Base-by-base conservation (phyloP, 2,329 filamentous ascomycete genomes). In the Neopestalotiopsis clavispora region DNA sequence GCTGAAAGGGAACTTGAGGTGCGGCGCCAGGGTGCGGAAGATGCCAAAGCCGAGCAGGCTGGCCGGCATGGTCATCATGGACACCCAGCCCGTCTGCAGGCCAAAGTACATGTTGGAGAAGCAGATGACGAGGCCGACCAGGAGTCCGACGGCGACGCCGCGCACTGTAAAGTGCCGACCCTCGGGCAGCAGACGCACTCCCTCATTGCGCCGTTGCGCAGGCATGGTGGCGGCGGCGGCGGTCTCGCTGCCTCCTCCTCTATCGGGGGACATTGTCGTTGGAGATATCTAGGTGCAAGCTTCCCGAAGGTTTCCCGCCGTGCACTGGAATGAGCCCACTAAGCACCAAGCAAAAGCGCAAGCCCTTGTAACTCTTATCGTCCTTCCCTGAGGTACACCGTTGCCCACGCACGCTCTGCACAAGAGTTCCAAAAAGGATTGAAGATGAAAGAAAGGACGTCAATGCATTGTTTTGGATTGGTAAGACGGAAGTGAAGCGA, bases 31-130 rank as follows among this genome's bases (percentile, higher is more conserved):
- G 5, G 91, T 86, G 76, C 93, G 94, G 85, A 99, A 99, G 74
- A 97, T 92, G 12, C 94, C 95, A 78, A 98, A 98, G 1, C 96
- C 95, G 77, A 99, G 94, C 69, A 99, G 84, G 28, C 94, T 96
- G 1, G 94, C 93, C 0, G 96, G 96, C 94, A 99, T 98, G 17
- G 94, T 93, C 96, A 99, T 98, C 73, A 94, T 93, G 75, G 91
- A 89, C 58, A 89, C 84, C 85, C 85, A 87, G 71, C 85, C 84
- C 34, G 94, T 97, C 82, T 98, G 96, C 40, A 99, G 85, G n/a
- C 96, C 96, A 79, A 99, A 99, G 80, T 98, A 99, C 85, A 97
- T 98, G 78, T 99, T 99, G 66, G 94, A 97, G 79, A 97, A 97
- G 78, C 93, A 96, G 76, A 98, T 97, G 67, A 98, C 85, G 4